Evolutionary conservation across 257 asterid species (phyloP).

Genomic region (Plantago ovata): DNA sequence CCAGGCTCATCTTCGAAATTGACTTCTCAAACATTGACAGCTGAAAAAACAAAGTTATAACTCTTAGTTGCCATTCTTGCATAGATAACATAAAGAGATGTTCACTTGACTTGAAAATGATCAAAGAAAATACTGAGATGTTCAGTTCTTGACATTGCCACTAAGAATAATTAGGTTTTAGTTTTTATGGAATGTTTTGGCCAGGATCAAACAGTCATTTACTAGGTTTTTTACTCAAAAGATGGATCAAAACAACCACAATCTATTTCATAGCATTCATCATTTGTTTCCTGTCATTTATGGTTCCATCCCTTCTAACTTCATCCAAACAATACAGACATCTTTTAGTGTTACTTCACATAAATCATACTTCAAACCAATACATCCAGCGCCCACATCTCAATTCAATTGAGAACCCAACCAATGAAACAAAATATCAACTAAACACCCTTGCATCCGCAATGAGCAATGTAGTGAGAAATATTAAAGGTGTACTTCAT

Average conservation of each 20-base stretch:
- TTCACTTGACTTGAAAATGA: not conserved
- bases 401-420: not conserved
- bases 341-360: not conserved
- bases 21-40: conserved; percentile 63
- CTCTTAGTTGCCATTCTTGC: conserved; percentile 3
- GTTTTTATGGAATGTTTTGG: not conserved
- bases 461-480: not conserved
- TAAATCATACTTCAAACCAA: not conserved
- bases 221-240: not conserved
- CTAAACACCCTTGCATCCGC: not conserved
- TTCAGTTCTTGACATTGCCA: not conserved
- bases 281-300: no score
- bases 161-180: not conserved
- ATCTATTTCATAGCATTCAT: not conserved
- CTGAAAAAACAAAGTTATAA: conserved; percentile 36
- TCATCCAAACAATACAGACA: no score
- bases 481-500: not conserved
- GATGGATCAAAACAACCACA: not conserved
- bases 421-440: not conserved
- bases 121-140: not conserved
- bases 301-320: no score
- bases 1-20: conserved; percentile 56
- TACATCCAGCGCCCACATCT: not conserved
- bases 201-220: not conserved
- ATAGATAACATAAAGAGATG: not conserved